phyloP scores from a whole-genome alignment of 73 alveolate genomes.

The Paramecium octaurelia region DNA sequence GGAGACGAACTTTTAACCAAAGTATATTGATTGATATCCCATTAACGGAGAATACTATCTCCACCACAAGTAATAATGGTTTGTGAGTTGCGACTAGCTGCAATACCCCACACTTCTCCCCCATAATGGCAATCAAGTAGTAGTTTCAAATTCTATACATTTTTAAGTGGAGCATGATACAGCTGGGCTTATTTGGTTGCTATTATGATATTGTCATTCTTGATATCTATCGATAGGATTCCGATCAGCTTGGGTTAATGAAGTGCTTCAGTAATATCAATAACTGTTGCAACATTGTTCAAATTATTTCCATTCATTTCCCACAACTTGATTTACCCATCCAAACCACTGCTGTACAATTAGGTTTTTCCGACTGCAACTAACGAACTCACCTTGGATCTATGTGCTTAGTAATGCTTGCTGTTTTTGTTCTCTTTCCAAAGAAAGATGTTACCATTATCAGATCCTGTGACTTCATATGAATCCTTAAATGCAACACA shows the following conservation, averaged over 20 bases:
- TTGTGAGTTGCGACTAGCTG: constrained; percentile 79
- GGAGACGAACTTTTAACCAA: constrained; percentile 70
- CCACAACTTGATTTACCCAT: constrained; percentile 83
- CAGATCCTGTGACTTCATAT: constrained; percentile 64
- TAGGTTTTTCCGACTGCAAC: constrained; percentile 63
- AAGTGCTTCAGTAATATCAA: neutral
- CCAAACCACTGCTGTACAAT: constrained; percentile 67
- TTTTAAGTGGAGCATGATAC: constrained; percentile 66
- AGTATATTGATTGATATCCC: constrained; percentile 79
- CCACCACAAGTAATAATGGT: constrained; percentile 94
- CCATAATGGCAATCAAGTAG: constrained; percentile 87
- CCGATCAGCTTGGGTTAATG: constrained; percentile 67
- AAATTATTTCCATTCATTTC: constrained; percentile 58
- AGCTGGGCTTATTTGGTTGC: constrained; percentile 93
- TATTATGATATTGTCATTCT: constrained; percentile 68
- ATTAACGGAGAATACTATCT: constrained; percentile 86
- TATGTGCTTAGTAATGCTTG: constrained; percentile 20
- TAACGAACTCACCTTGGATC: constrained; percentile 45
- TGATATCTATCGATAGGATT: constrained; percentile 65
- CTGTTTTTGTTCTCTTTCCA: constrained; percentile 63
- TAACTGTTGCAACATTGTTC: neutral
- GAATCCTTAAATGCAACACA: constrained; percentile 39
- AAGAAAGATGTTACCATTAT: constrained; percentile 55
- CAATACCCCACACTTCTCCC: constrained; percentile 96
- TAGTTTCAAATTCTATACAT: neutral